Percentiles rank a stretch among this genome's conserved stretches.
These are phyloP conservation scores for Colletotrichum echinochloae DNA, from an alignment of 2,329 filamentous ascomycete genomes.

Conservation along the genomic window DNA sequence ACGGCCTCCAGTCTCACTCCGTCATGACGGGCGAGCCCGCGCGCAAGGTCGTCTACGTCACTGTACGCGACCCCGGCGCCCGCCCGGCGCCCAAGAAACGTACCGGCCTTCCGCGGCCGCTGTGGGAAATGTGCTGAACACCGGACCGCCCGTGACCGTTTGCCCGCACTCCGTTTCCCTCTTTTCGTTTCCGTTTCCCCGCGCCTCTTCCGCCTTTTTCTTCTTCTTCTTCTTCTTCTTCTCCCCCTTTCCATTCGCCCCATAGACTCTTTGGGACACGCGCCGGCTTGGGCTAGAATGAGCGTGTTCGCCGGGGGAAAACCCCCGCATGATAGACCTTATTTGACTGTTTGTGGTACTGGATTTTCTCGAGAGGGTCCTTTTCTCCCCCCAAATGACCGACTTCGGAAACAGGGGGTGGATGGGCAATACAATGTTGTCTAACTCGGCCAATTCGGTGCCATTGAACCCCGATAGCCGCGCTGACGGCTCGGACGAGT, in stretches of 20 bases:
- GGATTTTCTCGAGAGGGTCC: background rate
- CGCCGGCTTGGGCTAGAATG: background rate
- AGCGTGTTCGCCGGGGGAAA: background rate
- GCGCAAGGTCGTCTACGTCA: slow-evolving; percentile 85
- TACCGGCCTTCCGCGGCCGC: slow-evolving; percentile 66
- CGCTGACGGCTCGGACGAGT: background rate
- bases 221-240: background rate
- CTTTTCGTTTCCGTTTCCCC: too few species aligned
- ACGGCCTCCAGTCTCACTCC: slow-evolving; percentile 87
- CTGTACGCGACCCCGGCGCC: slow-evolving; percentile 66
- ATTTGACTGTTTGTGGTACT: background rate
- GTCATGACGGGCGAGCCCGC: slow-evolving; percentile 78
- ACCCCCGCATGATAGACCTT: background rate
- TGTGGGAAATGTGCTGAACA: slow-evolving; percentile 72
- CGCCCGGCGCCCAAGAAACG: slow-evolving; percentile 41
- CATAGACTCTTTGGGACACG: background rate
- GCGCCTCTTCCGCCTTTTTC: too few species aligned
- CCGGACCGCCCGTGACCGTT: too few species aligned
- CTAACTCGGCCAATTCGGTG: background rate
- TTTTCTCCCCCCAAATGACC: background rate
- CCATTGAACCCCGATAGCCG: background rate
- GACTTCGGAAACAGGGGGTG: too few species aligned
- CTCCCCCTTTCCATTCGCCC: background rate
- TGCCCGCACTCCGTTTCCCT: background rate
- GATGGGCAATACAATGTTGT: background rate